Conservation (phyloP, 2,329 filamentous ascomycete genomes). For the Aureobasidium musti region DNA sequence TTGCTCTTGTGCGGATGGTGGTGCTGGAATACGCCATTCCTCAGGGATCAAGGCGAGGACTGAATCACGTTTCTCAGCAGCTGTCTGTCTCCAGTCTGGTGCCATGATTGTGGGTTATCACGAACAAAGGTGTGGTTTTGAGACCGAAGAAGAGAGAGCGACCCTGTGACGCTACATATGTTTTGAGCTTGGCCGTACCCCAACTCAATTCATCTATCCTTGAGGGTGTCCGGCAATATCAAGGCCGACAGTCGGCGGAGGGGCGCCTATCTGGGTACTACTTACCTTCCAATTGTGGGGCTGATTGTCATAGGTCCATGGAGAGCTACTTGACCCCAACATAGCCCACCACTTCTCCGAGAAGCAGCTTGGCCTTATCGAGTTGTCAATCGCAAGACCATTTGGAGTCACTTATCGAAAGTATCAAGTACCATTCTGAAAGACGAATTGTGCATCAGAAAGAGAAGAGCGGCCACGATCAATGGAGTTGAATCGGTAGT, state of each 20-base stretch:
- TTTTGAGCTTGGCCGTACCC: background rate
- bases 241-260: background rate
- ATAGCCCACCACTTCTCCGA: background rate
- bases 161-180: background rate
- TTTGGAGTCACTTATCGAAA: background rate
- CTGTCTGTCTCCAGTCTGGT: conserved; percentile 53
- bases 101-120: background rate
- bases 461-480: background rate
- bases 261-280: conserved; percentile 12
- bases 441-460: background rate
- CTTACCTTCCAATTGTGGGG: conserved; percentile 25
- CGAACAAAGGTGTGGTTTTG: background rate
- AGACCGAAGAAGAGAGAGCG: background rate
- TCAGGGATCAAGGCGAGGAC: conserved; percentile 58
- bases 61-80: conserved; percentile 56
- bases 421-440: no score
- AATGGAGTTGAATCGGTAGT: background rate
- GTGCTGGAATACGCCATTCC: conserved; percentile 55
- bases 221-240: background rate
- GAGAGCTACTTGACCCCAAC: background rate
- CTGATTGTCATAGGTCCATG: conserved; percentile 2
- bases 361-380: background rate
- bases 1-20: conserved; percentile 55
- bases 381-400: background rate
- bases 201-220: background rate